These are phyloP conservation scores for Leccinum holopus DNA, from an alignment of 1,284 basidiomycete genomes.

Conservation along the genomic window DNA sequence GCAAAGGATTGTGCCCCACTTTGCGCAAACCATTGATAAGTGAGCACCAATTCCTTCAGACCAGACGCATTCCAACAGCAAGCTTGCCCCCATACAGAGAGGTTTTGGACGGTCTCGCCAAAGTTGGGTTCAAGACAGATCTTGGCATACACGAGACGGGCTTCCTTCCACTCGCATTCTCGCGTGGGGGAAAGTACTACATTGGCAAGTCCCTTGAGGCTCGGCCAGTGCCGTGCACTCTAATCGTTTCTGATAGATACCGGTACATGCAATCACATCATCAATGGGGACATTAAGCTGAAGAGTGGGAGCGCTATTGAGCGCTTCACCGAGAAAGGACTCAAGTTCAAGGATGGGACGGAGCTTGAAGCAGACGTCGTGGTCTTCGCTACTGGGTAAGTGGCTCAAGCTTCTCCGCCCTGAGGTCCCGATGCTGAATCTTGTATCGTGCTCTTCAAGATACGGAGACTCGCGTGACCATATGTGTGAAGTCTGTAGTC, in stretches of 20 bases:
- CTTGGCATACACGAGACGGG: constrained; percentile 41
- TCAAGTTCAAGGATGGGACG: constrained; percentile 44
- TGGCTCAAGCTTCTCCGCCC: neutral
- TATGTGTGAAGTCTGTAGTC: constrained; percentile 39
- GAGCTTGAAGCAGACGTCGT: constrained; percentile 47
- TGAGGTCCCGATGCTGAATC: neutral
- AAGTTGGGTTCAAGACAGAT: constrained; percentile 46
- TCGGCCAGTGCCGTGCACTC: neutral
- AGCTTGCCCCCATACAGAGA: constrained; percentile 22
- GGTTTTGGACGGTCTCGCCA: constrained; percentile 41
- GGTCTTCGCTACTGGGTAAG: constrained; percentile 45
- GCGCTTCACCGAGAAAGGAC: constrained; percentile 34
- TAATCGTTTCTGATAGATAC: constrained; percentile 24
- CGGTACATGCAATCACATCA: constrained; percentile 42
- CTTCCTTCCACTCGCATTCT: constrained; percentile 35
- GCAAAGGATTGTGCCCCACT: constrained; percentile 18
- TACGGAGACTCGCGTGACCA: constrained; percentile 33
- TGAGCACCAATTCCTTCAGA: constrained; percentile 6
- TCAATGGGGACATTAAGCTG: constrained; percentile 46
- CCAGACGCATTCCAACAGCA: neutral
- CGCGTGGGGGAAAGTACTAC: constrained; percentile 46
- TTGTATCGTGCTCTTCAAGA: constrained; percentile 13
- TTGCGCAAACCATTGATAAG: constrained; percentile 30
- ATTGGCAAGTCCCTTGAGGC: constrained; percentile 23
- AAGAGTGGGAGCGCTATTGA: constrained; percentile 41